Conservation (phyloP, 139 green algal genomes). For the Picochlorum sp. region DNA sequence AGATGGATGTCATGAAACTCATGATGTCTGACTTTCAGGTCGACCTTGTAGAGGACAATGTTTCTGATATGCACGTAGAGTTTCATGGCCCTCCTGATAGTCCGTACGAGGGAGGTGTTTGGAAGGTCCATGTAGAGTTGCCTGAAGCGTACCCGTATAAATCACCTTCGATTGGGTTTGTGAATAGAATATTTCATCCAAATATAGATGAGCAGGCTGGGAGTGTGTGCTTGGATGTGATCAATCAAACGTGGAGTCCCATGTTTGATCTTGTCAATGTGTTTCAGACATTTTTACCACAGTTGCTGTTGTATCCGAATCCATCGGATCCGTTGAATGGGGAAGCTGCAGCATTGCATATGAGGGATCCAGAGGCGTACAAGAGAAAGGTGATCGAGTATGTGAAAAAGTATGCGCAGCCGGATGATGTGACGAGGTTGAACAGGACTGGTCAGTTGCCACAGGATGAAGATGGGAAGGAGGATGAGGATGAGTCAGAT, state of each 20-base stretch:
- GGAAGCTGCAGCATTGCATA: conserved; percentile 93
- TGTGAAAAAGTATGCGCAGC: conserved; percentile 56
- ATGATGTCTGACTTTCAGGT: conserved; percentile 98
- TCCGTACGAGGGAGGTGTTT: conserved; percentile 89
- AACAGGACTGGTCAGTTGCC: conserved; percentile 4
- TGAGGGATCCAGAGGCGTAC: conserved; percentile 89
- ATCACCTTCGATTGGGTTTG: conserved; percentile 92
- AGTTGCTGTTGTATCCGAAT: conserved; percentile 98
- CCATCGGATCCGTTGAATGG: conserved; percentile 95
- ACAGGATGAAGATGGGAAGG: conserved; percentile 15
- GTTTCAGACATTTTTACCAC: conserved; percentile 97
- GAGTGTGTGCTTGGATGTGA: conserved; percentile 97
- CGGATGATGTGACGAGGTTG: conserved; percentile 32
- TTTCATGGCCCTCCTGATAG: conserved; percentile 84
- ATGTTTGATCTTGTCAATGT: conserved; percentile 99
- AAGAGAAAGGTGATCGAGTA: conserved; percentile 74
- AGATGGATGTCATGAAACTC: conserved; percentile 88
- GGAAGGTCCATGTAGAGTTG: conserved; percentile 94
- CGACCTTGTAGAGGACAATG: conserved; percentile 89
- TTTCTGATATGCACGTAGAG: conserved; percentile 86
- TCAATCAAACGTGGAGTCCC: conserved; percentile 98
- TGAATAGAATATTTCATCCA: conserved; percentile 97
- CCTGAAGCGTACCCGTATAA: conserved; percentile 88
- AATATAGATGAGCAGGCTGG: conserved; percentile 93
- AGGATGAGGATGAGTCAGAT: conserved; percentile 8